Evolutionary conservation across 176 grass and related monocot species (phyloP), one percentile per base, ranked within the genome.

Genomic region (Phoenix dactylifera): DNA sequence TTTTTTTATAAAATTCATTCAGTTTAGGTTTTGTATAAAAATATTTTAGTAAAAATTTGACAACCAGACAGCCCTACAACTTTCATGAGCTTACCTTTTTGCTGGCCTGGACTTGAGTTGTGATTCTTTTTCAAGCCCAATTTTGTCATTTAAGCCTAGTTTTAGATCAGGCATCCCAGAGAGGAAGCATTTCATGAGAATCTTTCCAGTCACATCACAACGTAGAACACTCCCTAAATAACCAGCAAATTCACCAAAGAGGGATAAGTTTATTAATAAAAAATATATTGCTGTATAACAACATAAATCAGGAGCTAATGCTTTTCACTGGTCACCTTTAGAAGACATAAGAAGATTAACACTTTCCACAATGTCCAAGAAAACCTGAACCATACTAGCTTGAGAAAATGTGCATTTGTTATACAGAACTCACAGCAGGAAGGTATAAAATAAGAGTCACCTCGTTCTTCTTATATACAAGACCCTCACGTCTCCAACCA

Each of bases 341-440:
- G 94, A 98, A 56, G 94, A 98, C 94, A 98, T 98, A 60, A 98
- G 94, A 81, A 98, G 88, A 74, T 98, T 98, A 80, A 98, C 94
- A 23, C 94, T 98, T 77, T 98, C 94, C 70, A 98, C 94, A 70
- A 98, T 98, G 84, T 98, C 94, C 84, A 98, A 80, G 71, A 98
- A 98, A 76, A 98, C 88, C 94, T 98, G 71, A 78, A 59, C 74
- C 57, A 69, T 48, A 75, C 52, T 65, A 16, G 1, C 51, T 35
- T 73, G 6, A 63, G 70, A 16, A 74, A 28, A 1, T 30, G 28
- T 7, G 67, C 17, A 39, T 65, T 51, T 7, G 44, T 10, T 65
- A 67, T 65, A 68, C 56, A 23, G 58, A 59, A 51, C 18, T 35
- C 53, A 0, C 60, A 56, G 71, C 64, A 1, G 24, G 20, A 39